phyloP scores from a whole-genome alignment of 768 basidiomycete species.

The Lactarius sp. region DNA sequence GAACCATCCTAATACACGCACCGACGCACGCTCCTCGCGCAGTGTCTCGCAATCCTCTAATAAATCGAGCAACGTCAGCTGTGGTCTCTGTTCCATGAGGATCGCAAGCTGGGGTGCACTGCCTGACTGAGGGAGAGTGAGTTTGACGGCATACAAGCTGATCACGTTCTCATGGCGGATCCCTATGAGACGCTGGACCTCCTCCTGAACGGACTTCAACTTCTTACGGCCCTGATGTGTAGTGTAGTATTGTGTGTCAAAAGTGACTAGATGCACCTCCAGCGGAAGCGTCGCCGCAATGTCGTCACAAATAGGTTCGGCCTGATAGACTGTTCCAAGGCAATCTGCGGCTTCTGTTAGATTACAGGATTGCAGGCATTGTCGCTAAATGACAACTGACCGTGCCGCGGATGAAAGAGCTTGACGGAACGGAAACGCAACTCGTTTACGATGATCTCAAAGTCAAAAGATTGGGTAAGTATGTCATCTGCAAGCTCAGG shows the following conservation, averaged over 20 bases:
- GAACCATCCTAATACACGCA: slow-evolving; percentile 33
- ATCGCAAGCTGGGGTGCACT: slow-evolving; percentile 54
- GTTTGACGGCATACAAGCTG: slow-evolving; percentile 61
- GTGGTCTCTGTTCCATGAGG: slow-evolving; percentile 65
- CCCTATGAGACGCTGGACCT: slow-evolving; percentile 54
- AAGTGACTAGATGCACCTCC: slow-evolving; percentile 62
- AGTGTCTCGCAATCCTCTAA: slow-evolving; percentile 73
- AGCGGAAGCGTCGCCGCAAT: slow-evolving; percentile 53
- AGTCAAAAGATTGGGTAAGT: slow-evolving; percentile 56
- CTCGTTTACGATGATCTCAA: slow-evolving; percentile 54
- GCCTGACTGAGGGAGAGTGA: slow-evolving; percentile 46
- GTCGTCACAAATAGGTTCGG: slow-evolving; percentile 71
- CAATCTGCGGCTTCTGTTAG: slow-evolving; percentile 39
- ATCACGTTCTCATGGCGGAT: slow-evolving; percentile 66
- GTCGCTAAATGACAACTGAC: slow-evolving; percentile 33
- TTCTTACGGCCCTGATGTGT: slow-evolving; percentile 70
- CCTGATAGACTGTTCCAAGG: slow-evolving; percentile 63
- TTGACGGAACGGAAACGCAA: slow-evolving; percentile 60
- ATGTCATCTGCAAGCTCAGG: slow-evolving; percentile 36
- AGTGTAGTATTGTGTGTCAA: slow-evolving; percentile 64
- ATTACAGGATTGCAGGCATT: neutral
- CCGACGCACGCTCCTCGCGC: slow-evolving; percentile 65
- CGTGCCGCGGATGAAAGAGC: slow-evolving; percentile 65
- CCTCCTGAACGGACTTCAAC: slow-evolving; percentile 58
- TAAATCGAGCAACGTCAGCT: slow-evolving; percentile 63